Evolutionary conservation across 2,329 filamentous ascomycete genomes (phyloP).

Genomic region (Paramyrothecium roridum): DNA sequence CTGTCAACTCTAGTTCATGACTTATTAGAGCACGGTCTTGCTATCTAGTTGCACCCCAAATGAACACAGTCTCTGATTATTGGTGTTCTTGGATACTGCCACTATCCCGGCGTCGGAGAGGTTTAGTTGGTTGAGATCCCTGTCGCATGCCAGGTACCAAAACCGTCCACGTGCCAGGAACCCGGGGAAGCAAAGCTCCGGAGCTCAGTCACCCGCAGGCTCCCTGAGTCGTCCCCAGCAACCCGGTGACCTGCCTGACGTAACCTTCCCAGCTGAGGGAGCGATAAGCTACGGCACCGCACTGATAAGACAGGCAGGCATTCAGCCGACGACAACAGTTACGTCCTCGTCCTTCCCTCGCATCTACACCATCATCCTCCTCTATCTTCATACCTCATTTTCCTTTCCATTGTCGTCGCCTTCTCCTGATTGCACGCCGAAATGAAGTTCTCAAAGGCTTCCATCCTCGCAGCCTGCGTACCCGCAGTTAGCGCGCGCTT

Average conservation of each 20-base stretch:
- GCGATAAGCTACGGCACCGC: neutral
- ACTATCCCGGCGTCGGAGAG: no score
- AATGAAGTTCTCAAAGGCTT: slow-evolving; percentile 54
- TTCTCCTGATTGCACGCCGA: slow-evolving; percentile 4
- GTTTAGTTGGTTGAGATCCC: no score
- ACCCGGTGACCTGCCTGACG: neutral
- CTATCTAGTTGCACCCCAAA: no score
- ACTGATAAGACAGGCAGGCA: neutral
- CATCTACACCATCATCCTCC: slow-evolving; percentile 7
- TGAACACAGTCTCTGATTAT: no score
- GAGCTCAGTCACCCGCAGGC: no score
- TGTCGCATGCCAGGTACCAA: neutral
- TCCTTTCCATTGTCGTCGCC: slow-evolving; percentile 1
- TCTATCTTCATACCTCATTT: neutral
- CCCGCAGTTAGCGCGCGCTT: slow-evolving; percentile 55
- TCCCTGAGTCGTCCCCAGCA: neutral
- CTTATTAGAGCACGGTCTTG: no score
- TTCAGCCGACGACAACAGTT: neutral
- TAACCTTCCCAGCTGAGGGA: neutral
- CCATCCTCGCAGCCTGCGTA: slow-evolving; percentile 52
- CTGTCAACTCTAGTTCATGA: no score
- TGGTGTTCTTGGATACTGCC: no score
- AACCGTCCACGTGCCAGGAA: neutral
- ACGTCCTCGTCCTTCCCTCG: slow-evolving; percentile 6
- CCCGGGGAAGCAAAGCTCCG: neutral